Conservation (phyloP, 2,329 filamentous ascomycete genomes). For the Metarhizium guizhouense region DNA sequence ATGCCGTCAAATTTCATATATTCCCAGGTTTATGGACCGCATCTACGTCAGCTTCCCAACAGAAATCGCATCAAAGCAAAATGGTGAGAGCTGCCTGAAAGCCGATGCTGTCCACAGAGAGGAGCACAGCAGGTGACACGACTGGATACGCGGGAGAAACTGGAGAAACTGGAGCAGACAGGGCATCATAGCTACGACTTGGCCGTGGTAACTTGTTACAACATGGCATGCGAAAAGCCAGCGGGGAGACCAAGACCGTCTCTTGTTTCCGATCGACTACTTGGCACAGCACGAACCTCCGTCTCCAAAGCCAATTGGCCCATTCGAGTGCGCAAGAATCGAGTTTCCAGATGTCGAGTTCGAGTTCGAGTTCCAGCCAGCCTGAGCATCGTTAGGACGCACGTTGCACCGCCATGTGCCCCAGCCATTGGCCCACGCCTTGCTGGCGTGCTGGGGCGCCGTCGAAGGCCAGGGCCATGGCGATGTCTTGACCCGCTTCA, state of each 20-base stretch:
- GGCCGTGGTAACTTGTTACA: not conserved
- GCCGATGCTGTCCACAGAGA: not conserved
- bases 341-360: not conserved
- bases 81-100: not conserved
- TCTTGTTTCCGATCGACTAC: not conserved
- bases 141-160: not conserved
- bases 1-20: not conserved
- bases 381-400: slow-evolving; percentile 14
- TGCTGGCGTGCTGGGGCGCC: slow-evolving; percentile 3
- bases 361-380: not conserved
- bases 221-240: no score
- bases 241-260: no score
- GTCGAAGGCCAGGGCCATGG: not conserved
- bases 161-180: not conserved
- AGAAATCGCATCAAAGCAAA: not conserved
- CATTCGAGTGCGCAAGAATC: not conserved
- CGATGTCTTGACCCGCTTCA: not conserved
- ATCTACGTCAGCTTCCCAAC: not conserved
- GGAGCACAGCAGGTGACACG: no score
- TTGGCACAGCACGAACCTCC: not conserved
- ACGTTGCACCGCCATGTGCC: slow-evolving; percentile 28
- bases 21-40: not conserved
- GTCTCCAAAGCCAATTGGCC: not conserved
- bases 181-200: no score
- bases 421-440: slow-evolving; percentile 31